A percentile compares a stretch with the other conserved stretches of the same genome.
Conservation (phyloP, 2,329 filamentous ascomycete genomes). For the Rhinocladiella mackenziei region DNA sequence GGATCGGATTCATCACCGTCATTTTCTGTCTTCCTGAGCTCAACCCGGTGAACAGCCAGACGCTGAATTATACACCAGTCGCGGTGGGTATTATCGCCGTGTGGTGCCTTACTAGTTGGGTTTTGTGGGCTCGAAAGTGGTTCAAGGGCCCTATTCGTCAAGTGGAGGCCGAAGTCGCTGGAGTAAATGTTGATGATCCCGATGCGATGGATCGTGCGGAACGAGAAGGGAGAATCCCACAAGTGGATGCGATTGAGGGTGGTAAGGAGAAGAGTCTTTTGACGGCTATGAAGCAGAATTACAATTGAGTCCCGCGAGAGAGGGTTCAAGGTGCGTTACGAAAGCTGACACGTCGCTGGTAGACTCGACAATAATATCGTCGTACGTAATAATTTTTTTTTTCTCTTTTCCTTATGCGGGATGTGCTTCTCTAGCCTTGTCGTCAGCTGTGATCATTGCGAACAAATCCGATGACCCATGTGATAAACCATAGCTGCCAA, state of each 20-base stretch:
- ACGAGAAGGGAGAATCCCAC: conserved; percentile 30
- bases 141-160: conserved; percentile 55
- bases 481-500: no score
- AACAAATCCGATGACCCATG: no score
- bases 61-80: conserved; percentile 57
- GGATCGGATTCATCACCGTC: conserved; percentile 55
- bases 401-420: no score
- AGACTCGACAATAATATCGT: no score
- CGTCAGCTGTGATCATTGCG: no score
- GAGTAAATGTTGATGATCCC: conserved; percentile 48
- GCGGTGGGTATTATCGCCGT: conserved; percentile 56
- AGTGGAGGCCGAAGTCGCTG: conserved; percentile 48
- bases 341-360: no score
- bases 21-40: conserved; percentile 55
- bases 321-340: no score
- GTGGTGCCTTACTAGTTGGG: conserved; percentile 48
- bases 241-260: conserved; percentile 8
- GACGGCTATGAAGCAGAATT: conserved; percentile 22
- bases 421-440: no score
- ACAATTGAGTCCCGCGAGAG: conserved; percentile 7
- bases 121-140: conserved; percentile 52
- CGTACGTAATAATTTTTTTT: no score
- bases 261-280: conserved; percentile 24
- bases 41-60: conserved; percentile 55
- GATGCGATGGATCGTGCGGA: conserved; percentile 42